Evolutionary conservation across 371 early-diverging fungal genomes (phyloP), one percentile per base, ranked within the genome.

Genomic region (Mucor racemosus): DNA sequence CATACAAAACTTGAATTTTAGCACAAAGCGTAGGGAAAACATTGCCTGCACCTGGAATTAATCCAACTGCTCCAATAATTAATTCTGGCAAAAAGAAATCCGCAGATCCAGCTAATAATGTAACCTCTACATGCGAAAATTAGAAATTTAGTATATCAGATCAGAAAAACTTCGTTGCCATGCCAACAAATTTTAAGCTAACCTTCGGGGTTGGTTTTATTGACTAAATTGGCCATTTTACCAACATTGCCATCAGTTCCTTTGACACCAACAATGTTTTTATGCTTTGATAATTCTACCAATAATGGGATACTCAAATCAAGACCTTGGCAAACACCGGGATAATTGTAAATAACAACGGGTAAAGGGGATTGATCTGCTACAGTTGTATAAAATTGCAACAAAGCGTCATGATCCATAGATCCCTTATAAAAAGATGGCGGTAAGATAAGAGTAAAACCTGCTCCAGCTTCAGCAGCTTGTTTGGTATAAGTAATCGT

Each of bases 201-300:
- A 73, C 73, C 73, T 41, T 56, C 19, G 15, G 75, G 66, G 61
- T 68, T 34, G 14, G 69, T 74, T 42, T 76, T 68, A 1, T 67
- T 40, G 19, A 67, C 71, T 26, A 78, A 62, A 40, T 75, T 74
- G 9, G 78, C 79, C 50, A 82, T 77, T 62, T 82, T 82, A 33
- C 83, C 83, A 58, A 82, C 77, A 64, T 82, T 82, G 21, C 79
- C 83, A 39, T 82, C 83, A 7, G 83, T 82, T 9, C 77, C 83
- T 61, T 82, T 82, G 41, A 82, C 63, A 41, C 79, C 83, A 9
- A 76, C 65, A 67, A 82, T 78, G 58, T 82, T 82, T 44, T 65
- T 67, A 57, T 80, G 83, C 40, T 76, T 73, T 7, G 83, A 64
- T 38, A 82, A 50, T n/a, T 74, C 46, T 3, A 57, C 71, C 39